Evolutionary conservation across 2,329 filamentous ascomycete genomes (phyloP), one percentile per base, ranked within the genome.

Genomic region (Arthrobotrys megalospora): DNA sequence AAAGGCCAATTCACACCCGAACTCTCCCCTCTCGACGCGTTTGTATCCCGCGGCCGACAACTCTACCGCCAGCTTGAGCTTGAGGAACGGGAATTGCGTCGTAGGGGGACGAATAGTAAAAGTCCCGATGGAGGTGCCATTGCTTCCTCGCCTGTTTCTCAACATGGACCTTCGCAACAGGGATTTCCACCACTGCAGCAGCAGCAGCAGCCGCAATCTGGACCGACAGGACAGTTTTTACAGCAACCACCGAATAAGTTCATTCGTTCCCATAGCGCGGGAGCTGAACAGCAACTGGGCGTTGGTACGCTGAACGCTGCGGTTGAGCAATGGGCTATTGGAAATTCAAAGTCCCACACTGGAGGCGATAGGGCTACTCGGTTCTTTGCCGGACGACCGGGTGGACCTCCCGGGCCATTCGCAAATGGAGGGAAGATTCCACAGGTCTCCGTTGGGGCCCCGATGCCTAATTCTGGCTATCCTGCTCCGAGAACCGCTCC

Each of bases 21-120:
- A 65, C 88, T 98, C 71, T 98, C 96, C 6, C 96, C 96, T 10
- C 89, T 99, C 80, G 96, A 99, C 87, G 95, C 95, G 58, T 96
- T 99, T 83, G 95, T 95, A 21, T 88, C 95, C 79, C 95, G 98
- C 83, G 96, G 94, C 82, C 91, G 95, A 73, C 86, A 96, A 81
- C 88, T 99, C 64, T 94, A 94, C 45, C 92, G 90, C 85, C 92
- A 97, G 85, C 89, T 99, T 79, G 91, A 97, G 60, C 67, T 64
- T 12, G 69, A 79, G 45, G 76, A 76, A 32, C 55, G 72, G 32
- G 64, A 79, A 55, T 16, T 62, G 1, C 53, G 64, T 48, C 72
- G 73, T 43, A 53, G 12, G 21, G 76, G 55, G 3, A 60, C 55
- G 0, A 66, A 52, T 24, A 75, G 67, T 21, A 75, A 67, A 52